Evolutionary conservation across 2,329 filamentous ascomycete genomes (phyloP), one percentile per base, ranked within the genome.

Genomic region (Aureobasidium uvarum): DNA sequence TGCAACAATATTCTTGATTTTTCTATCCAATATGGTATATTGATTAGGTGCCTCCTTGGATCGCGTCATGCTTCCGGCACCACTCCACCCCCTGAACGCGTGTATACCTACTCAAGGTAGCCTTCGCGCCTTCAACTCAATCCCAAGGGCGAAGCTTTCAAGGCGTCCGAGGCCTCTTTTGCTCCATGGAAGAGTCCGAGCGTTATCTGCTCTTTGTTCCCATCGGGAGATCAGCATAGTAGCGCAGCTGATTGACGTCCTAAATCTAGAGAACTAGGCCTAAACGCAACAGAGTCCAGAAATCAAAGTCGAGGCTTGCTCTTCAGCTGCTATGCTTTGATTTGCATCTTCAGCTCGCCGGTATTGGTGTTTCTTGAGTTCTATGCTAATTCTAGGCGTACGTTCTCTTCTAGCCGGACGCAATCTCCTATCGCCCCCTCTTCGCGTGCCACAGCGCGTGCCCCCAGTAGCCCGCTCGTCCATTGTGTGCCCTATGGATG

Each of bases 1-100:
- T 41, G 11, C 38, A 41, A 16, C 38, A 18, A 41, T 41, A 18
- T 41, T 41, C 16, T 18, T 41, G 33, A 41, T 18, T 7, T 41
- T 14, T 41, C 14, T 18, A 41, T 41, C 16, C 38, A 41, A 41
- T 41, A 36, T 8, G 11, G 33, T 36, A 55, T 55, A 55, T 55
- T 20, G 51, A 55, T 55, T 25, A 23, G 20, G 20, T 55, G 51
- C 36, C 18, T 52, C n/a, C 13, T 11, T 13, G n/a, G 11, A 20
- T 55, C 33, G 39, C 51, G 51, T 55, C 51, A 55, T 55, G 51
- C 36, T 55, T 36, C 36, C 5, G 18, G 50, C 31, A 36, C 28
- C 10, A 5, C n/a, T 36, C n/a, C 48, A 33, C 48, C 50, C 50
- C 50, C 51, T n/a, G 51, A 16, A 38, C 28, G 51, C 36, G 36